A percentile compares a stretch with the other conserved stretches of the same genome.
These are phyloP conservation scores for Passiflora organensis DNA, from an alignment of 345 rosid species.

Conservation along the genomic window DNA sequence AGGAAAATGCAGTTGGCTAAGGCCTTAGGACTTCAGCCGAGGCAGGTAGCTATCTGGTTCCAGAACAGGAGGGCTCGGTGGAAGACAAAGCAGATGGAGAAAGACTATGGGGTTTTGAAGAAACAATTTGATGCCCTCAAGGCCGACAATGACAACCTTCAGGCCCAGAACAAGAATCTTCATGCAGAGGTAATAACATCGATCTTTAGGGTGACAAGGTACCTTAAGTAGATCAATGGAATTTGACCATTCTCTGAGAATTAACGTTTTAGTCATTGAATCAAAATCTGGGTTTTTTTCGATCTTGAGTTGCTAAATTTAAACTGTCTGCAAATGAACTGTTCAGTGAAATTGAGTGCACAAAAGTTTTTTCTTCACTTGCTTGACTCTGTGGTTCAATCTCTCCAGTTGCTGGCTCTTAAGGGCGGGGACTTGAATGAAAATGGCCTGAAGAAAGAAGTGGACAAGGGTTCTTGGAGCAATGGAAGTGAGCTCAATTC, in stretches of 20 bases:
- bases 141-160: slow-evolving; percentile 30
- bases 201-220: too few species aligned
- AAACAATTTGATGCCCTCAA: slow-evolving; percentile 30
- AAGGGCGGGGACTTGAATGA: slow-evolving; percentile 50
- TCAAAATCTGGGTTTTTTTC: too few species aligned
- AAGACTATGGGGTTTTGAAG: slow-evolving; percentile 30
- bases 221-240: too few species aligned
- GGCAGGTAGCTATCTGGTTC: slow-evolving; percentile 34
- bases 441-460: slow-evolving; percentile 48
- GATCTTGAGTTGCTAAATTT: too few species aligned
- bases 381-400: neutral
- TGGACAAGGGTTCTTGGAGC: slow-evolving; percentile 61
- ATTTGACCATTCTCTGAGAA: too few species aligned
- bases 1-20: slow-evolving; percentile 33
- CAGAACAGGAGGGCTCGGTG: slow-evolving; percentile 35
- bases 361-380: too few species aligned
- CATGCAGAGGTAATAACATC: slow-evolving; percentile 18
- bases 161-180: slow-evolving; percentile 30
- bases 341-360: too few species aligned
- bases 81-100: slow-evolving; percentile 37
- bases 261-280: too few species aligned
- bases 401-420: slow-evolving; percentile 46
- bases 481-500: slow-evolving; percentile 57
- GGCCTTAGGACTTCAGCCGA: slow-evolving; percentile 30
- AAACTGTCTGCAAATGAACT: too few species aligned